phyloP scores from a whole-genome alignment of 305 asterid genomes.

The Fraxinus angustifolia region DNA sequence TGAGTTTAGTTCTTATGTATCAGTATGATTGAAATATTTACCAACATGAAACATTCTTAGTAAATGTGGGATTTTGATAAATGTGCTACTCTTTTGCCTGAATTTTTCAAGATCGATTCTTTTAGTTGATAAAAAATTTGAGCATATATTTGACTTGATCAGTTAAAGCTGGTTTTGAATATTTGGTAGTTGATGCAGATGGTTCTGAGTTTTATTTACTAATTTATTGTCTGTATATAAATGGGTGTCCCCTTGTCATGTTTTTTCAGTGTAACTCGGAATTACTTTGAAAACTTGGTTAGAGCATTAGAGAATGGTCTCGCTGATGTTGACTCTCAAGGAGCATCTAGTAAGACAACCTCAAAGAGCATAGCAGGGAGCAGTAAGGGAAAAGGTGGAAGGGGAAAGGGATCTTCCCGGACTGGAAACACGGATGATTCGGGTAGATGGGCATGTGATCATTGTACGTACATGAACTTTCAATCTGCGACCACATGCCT shows the following conservation, averaged over 20 bases:
- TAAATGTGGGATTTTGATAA: neutral
- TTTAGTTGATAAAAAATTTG: neutral
- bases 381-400: constrained; percentile 64
- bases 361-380: constrained; percentile 50
- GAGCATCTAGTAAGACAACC: constrained; percentile 42
- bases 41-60: neutral
- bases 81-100: neutral
- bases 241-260: neutral
- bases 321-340: constrained; percentile 72
- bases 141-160: neutral
- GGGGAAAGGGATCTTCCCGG: constrained; percentile 56
- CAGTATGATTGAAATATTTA: neutral
- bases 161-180: neutral
- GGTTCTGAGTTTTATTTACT: neutral
- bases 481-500: constrained; percentile 48
- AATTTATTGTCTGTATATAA: constrained; percentile 14
- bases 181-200: neutral
- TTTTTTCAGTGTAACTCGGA: constrained; percentile 62
- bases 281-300: constrained; percentile 83
- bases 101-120: neutral
- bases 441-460: constrained; percentile 52
- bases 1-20: neutral
- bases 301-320: constrained; percentile 83
- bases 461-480: constrained; percentile 46
- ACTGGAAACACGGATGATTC: constrained; percentile 44